Percentiles rank a stretch among this genome's conserved stretches.
These are phyloP conservation scores for Avena sativa DNA, from an alignment of 176 grass and related monocot genomes.

Conservation along the genomic window DNA sequence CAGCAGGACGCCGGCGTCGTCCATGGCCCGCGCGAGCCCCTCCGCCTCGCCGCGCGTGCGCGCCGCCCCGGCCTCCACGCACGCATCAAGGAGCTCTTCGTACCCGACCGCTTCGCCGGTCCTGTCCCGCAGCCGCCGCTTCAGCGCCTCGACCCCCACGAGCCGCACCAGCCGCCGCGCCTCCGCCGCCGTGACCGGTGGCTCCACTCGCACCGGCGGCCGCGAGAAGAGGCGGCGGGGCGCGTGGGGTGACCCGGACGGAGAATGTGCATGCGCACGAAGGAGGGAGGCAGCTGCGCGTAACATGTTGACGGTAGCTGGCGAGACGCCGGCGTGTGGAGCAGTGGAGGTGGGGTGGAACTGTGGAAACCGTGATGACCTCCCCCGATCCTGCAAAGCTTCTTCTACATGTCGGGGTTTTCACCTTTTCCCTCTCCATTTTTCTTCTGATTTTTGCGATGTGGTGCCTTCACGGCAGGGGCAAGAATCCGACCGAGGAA, in stretches of 20 bases:
- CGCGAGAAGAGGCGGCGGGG: neutral
- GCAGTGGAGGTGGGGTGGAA: neutral
- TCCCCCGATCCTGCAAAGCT: neutral
- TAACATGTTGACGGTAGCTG: constrained; percentile 2
- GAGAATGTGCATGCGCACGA: constrained; percentile 14
- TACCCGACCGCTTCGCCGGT: constrained; percentile 50
- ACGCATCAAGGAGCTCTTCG: constrained; percentile 58
- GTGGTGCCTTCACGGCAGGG: neutral
- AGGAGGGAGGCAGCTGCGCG: neutral
- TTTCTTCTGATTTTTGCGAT: neutral
- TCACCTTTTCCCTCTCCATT: neutral
- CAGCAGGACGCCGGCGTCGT: constrained; percentile 67
- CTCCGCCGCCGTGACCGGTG: constrained; percentile 40
- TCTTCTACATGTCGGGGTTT: constrained; percentile 1
- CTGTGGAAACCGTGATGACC: neutral
- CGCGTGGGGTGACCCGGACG: neutral
- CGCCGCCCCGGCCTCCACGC: constrained; percentile 55
- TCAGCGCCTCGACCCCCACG: constrained; percentile 49
- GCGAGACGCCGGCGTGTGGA: neutral
- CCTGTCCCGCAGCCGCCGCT: constrained; percentile 43
- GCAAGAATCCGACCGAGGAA: neutral
- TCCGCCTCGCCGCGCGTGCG: constrained; percentile 56
- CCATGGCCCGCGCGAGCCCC: constrained; percentile 49
- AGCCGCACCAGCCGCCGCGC: constrained; percentile 52
- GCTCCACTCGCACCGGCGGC: neutral